These are phyloP conservation scores for Brassica cretica DNA, from an alignment of 345 rosid species.

Conservation along the genomic window DNA sequence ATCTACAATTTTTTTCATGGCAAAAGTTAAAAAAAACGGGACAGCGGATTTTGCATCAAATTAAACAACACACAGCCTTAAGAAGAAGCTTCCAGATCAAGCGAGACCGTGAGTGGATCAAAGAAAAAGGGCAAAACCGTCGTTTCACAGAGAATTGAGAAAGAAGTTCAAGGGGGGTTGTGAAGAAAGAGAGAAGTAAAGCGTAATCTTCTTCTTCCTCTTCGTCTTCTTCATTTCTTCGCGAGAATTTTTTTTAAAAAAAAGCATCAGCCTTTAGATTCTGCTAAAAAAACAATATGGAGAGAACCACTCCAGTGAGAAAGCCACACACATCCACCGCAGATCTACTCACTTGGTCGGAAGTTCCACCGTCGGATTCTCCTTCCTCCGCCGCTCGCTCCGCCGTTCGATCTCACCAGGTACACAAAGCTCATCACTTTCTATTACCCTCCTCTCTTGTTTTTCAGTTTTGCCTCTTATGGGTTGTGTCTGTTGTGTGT, in stretches of 20 bases:
- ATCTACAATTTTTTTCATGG: background rate
- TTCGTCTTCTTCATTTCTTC: background rate
- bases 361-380: conserved; percentile 52
- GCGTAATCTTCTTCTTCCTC: background rate
- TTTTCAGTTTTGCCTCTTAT: background rate
- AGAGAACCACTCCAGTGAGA: conserved; percentile 75
- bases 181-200: background rate
- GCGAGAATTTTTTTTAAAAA: background rate
- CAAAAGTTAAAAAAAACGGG: background rate
- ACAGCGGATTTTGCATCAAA: background rate
- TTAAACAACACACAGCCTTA: background rate
- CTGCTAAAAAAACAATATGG: conserved; percentile 43
- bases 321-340: conserved; percentile 77
- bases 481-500: background rate
- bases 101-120: background rate
- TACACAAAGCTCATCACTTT: conserved; percentile 18
- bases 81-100: conserved; percentile 26
- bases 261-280: background rate
- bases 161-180: conserved; percentile 2
- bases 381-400: conserved; percentile 65
- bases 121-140: conserved; percentile 25
- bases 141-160: conserved; percentile 3
- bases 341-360: conserved; percentile 92
- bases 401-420: conserved; percentile 69
- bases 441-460: background rate